Percentiles rank a stretch among this genome's conserved stretches.
Conservation (phyloP, 129 eudicot genomes). For the carrot (Daucus carota) region DH1_v3.0 NC_030386.2:4360001-4360500, state of each 20-base stretch:
- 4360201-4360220: slow-evolving; percentile 58
- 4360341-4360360: slow-evolving; percentile 66
- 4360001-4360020: neutral
- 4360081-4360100: slow-evolving; percentile 68
- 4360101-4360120: slow-evolving; percentile 67
- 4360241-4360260: slow-evolving; percentile 65
- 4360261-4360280: slow-evolving; percentile 49
- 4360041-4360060: slow-evolving; percentile 36
- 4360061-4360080: slow-evolving; percentile 63
- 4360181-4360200: slow-evolving; percentile 56
- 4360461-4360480: slow-evolving; percentile 49
- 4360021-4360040: neutral
- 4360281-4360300: slow-evolving; percentile 60
- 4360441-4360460: slow-evolving; percentile 70
- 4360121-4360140: slow-evolving; percentile 53
- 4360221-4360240: slow-evolving; percentile 64
- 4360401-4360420: slow-evolving; percentile 52
- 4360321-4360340: slow-evolving; percentile 56
- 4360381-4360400: slow-evolving; percentile 40
- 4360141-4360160: slow-evolving; percentile 66
- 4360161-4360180: slow-evolving; percentile 71
- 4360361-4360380: slow-evolving; percentile 64
- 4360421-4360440: slow-evolving; percentile 66
- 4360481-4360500: slow-evolving; percentile 54
- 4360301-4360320: slow-evolving; percentile 49